phyloP scores from a whole-genome alignment of 306 rosid species.

The Rosa multiflora region DNA sequence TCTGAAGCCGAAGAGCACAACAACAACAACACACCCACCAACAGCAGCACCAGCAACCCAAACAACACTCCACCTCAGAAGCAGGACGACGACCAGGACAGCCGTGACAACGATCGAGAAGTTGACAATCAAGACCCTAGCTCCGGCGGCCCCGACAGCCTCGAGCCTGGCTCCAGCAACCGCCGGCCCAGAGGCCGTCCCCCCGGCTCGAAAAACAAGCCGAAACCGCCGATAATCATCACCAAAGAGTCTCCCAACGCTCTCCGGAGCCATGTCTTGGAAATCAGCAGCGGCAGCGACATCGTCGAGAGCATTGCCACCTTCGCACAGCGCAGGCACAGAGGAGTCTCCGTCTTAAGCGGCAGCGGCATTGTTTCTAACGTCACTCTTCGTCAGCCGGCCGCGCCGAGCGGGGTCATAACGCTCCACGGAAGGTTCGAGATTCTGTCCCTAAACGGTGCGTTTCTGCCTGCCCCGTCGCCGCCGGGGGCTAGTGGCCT shows the following conservation, averaged over 20 bases:
- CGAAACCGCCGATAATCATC: conserved; percentile 65
- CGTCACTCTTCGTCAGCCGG: conserved; percentile 67
- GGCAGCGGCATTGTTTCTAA: conserved; percentile 67
- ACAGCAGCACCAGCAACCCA: conserved; percentile 39
- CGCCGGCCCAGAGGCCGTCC: conserved; percentile 86
- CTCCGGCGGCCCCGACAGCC: conserved; percentile 31
- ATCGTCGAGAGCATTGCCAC: conserved; percentile 54
- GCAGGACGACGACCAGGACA: conserved; percentile 40
- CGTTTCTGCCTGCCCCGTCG: conserved; percentile 75
- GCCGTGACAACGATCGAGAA: conserved; percentile 36
- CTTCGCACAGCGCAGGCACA: conserved; percentile 67
- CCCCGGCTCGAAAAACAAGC: conserved; percentile 79
- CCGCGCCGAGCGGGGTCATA: conserved; percentile 57
- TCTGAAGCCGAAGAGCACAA: conserved; percentile 43
- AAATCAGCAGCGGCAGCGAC: conserved; percentile 66
- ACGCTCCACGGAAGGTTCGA: conserved; percentile 66
- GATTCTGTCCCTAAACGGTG: conserved; percentile 71
- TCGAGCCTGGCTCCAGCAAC: conserved; percentile 45
- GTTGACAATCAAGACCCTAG: conserved; percentile 27
- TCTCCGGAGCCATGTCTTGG: conserved; percentile 72
- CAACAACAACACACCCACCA: conserved; percentile 29
- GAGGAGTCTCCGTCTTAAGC: conserved; percentile 80
- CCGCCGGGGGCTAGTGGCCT: conserved; percentile 67
- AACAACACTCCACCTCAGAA: conserved; percentile 38
- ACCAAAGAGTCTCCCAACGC: conserved; percentile 76